Evolutionary conservation across 257 asterid genomes (phyloP).

Genomic region (Ajuga chamaepitys): DNA sequence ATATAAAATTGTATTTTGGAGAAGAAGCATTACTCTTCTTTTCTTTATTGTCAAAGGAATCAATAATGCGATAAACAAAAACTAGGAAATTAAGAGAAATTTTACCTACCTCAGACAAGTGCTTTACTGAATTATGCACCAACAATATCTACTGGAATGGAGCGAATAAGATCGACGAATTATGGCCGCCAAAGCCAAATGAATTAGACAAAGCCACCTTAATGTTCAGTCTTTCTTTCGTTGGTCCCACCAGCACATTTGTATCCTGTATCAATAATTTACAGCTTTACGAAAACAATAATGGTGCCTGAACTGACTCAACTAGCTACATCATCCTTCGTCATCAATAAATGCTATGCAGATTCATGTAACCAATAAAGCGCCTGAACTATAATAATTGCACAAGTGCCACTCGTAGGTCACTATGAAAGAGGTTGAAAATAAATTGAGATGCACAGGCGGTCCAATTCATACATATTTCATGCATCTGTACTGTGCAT

Average conservation of each 20-base stretch:
- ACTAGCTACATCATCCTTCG: not conserved
- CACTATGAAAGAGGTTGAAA: not conserved
- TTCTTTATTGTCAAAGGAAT: too few species aligned
- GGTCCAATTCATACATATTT: too few species aligned
- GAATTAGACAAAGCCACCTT: slow-evolving; percentile 91
- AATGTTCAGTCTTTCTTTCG: slow-evolving; percentile 57
- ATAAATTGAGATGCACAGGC: not conserved
- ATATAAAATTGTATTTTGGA: too few species aligned
- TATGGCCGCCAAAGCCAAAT: slow-evolving; percentile 93
- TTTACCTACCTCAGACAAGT: slow-evolving; percentile 32
- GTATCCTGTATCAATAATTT: slow-evolving; percentile 44
- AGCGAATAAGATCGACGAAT: slow-evolving; percentile 82
- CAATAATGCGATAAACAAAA: too few species aligned
- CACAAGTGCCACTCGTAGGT: slow-evolving; percentile 1
- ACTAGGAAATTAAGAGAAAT: too few species aligned
- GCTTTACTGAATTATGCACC: slow-evolving; percentile 11
- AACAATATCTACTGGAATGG: slow-evolving; percentile 52
- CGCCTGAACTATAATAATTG: not conserved
- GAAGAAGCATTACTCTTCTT: too few species aligned
- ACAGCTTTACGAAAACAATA: not conserved
- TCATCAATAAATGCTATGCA: not conserved
- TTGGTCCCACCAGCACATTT: slow-evolving; percentile 67
- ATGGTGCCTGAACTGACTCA: not conserved
- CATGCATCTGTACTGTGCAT: not conserved
- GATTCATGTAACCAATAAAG: not conserved